These are phyloP conservation scores for Phaeodactylum tricornutum DNA, from an alignment of 108 stramenopile genomes.

Conservation along the genomic window DNA sequence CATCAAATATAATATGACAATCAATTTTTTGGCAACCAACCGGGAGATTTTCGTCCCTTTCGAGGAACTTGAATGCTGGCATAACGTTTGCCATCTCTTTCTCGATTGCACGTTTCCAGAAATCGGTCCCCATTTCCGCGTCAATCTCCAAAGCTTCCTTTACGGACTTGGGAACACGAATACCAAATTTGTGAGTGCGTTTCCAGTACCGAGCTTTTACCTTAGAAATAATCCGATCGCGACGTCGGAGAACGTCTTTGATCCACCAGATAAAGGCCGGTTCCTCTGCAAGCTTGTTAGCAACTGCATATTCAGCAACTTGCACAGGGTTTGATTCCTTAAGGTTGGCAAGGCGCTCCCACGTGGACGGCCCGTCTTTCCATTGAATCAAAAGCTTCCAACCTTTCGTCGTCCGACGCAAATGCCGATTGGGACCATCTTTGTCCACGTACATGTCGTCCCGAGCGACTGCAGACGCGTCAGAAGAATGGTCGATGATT, in stretches of 20 bases:
- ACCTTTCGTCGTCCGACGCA: constrained; percentile 25
- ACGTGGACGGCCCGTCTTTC: constrained; percentile 16
- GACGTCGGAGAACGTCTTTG: constrained; percentile 8
- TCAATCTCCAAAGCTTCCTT: constrained; percentile 21
- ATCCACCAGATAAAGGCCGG: constrained; percentile 36
- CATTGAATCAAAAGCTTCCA: constrained; percentile 31
- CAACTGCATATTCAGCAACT: constrained; percentile 13
- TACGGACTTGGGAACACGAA: constrained; percentile 17
- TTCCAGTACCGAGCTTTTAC: constrained; percentile 6
- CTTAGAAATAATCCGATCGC: constrained; percentile 11
- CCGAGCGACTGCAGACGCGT: not conserved
- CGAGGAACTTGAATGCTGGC: constrained; percentile 27
- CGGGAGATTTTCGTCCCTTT: constrained; percentile 5
- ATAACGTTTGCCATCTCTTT: constrained; percentile 21
- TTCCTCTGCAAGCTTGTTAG: constrained; percentile 6
- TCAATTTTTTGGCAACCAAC: constrained; percentile 24
- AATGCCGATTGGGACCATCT: constrained; percentile 1
- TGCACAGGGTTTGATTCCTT: constrained; percentile 16
- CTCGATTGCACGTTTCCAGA: constrained; percentile 20
- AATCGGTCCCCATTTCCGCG: constrained; percentile 15
- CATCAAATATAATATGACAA: constrained; percentile 33
- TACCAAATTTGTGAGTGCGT: constrained; percentile 17
- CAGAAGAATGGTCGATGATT: not conserved
- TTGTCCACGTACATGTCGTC: not conserved
- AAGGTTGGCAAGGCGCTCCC: constrained; percentile 10